Percentiles rank a stretch among this genome's conserved stretches.
phyloP scores from a whole-genome alignment of 2,329 filamentous ascomycete genomes.

The Pestalotiopsis sp. region DNA sequence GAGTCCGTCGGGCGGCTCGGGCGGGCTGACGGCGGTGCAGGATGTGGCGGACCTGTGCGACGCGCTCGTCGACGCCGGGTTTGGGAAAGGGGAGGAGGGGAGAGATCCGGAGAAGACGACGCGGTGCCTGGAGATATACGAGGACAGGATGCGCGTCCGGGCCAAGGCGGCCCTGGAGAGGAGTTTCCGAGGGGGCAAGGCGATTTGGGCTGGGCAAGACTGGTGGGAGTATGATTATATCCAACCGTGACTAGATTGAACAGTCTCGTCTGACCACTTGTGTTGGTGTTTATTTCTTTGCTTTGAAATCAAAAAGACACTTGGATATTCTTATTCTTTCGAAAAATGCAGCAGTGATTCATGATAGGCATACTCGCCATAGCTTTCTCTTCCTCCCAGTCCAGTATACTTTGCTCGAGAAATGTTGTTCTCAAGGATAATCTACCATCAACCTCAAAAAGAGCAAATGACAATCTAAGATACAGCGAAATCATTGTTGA shows the following conservation, averaged over 20 bases:
- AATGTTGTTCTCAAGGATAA: no score
- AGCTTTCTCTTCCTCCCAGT: no score
- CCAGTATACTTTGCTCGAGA: no score
- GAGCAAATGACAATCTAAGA: no score
- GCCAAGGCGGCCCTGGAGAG: background rate
- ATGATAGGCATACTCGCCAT: no score
- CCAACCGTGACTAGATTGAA: background rate
- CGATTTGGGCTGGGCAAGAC: background rate
- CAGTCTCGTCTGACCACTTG: accelerated
- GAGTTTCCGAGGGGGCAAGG: conserved; percentile 4
- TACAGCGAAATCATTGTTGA: no score
- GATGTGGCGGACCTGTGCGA: conserved; percentile 7
- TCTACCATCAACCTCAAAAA: no score
- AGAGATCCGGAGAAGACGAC: background rate
- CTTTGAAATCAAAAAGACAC: no score
- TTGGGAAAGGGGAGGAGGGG: no score
- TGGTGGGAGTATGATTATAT: background rate
- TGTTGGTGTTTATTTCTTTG: no score
- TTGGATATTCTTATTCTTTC: no score
- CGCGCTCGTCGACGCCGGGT: background rate
- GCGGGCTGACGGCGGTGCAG: background rate
- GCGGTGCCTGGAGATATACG: background rate
- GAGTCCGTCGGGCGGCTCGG: conserved; percentile 1
- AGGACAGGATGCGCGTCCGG: background rate
- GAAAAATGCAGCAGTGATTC: no score